Evolutionary conservation across 805 yeast species (phyloP), one percentile per base, ranked within the genome.

Genomic region (Priceomyces carsonii): DNA sequence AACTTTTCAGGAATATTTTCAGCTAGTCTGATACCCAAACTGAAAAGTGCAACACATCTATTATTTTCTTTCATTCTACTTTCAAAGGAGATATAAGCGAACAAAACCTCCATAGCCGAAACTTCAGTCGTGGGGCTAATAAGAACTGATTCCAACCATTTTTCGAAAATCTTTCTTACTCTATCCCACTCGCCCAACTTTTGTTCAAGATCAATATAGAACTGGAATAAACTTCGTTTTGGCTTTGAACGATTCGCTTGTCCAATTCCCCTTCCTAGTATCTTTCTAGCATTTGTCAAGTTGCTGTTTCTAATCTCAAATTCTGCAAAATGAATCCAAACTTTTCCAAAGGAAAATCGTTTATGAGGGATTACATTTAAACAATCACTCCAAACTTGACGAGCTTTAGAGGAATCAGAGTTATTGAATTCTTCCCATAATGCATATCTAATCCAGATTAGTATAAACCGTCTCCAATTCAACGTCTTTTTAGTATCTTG

Each of bases 161-260:
- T 80, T 44, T 81, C 85, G 53, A 79, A 88, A 3, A 93, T 51
- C 53, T 65, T 79, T 20, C 98, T 63, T 6, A 83, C 89, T 22
- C 96, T 61, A 41, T 84, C 95, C 68, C 85, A 85, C 48, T 89
- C 93, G 23, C 84, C 85, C 29, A 90, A 55, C 35, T 69, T 63
- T 24, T 64, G 65, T 53, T 91, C 97, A 22, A 89, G 44, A 1
- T 61, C 66, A 30, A 91, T 81, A 58, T 93, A 93, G 40, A 68
- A 69, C 42, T 63, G 65, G 51, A 82, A 79, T 0, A 86, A 57
- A 34, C 76, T 77, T 1, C 60, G 64, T 50, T 79, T 82, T 0
- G 87, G 84, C 28, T 75, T 71, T 3, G 43, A 41, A 7, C 28
- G 30, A 21, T 50, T 42, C 5, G 57, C 43, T 29, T 69, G 61